Conservation (phyloP, 768 basidiomycete genomes). For the Mycena latifolia region DNA sequence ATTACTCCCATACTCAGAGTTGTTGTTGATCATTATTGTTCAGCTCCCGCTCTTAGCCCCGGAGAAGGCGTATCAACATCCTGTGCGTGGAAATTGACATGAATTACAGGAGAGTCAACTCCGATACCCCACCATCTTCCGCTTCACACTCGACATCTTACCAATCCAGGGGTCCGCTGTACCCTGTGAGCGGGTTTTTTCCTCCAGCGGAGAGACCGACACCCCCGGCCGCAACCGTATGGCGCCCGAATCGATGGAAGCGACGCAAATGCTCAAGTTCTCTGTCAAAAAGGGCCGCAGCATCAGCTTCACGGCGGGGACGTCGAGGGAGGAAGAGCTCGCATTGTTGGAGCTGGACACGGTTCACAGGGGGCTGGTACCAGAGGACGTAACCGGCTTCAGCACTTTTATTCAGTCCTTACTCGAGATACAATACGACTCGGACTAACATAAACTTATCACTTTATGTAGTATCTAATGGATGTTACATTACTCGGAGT, state of each 20-base stretch:
- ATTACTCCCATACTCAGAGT: too few species aligned
- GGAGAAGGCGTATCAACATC: too few species aligned
- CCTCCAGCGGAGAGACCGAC: not conserved
- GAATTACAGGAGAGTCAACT: constrained; percentile 17
- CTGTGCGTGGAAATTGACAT: not conserved
- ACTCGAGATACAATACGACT: not conserved
- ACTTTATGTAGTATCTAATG: too few species aligned
- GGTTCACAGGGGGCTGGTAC: not conserved
- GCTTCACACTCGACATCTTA: not conserved
- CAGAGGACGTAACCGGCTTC: not conserved
- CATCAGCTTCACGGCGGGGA: not conserved
- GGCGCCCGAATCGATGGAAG: not conserved
- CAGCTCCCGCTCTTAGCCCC: too few species aligned
- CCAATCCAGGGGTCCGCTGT: too few species aligned
- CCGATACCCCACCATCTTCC: constrained; percentile 20
- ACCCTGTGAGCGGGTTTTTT: too few species aligned
- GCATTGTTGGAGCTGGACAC: constrained; percentile 40
- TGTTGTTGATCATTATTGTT: too few species aligned
- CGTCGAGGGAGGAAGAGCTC: constrained; percentile 24
- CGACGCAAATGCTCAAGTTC: constrained; percentile 7
- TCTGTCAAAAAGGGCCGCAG: too few species aligned
- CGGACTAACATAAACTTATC: not conserved
- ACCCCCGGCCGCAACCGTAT: not conserved
- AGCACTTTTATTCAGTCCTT: not conserved
- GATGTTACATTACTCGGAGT: too few species aligned